Evolutionary conservation across 2,329 filamentous ascomycete genomes (phyloP), one percentile per base, ranked within the genome.

Genomic region (Phaeosphaeria sp.): DNA sequence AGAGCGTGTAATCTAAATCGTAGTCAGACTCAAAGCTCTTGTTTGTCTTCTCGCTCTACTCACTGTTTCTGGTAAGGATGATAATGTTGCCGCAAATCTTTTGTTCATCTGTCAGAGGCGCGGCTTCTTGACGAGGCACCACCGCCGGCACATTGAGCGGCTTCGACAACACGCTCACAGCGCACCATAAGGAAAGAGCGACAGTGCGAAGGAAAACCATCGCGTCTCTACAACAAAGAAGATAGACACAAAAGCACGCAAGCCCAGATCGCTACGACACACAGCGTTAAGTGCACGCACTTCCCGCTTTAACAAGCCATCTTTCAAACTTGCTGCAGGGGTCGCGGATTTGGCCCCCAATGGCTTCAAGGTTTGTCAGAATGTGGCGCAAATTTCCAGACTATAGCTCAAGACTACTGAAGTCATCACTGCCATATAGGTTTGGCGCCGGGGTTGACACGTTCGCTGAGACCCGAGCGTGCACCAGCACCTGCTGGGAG

Each of bases 1-100:
- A 54, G 3, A 42, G 10, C 17, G 21, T n/a, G 17, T n/a, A 41
- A 20, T 23, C 50, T 52, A 13, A 18, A 39, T 22, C 15, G 21
- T 6, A 13, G 13, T 42, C 6, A 42, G 33, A n/a, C 13, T 13
- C 11, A 18, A 15, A n/a, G 6, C 13, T 11, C 1, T 23, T 2
- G 23, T 25, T 7, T 30, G 6, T 15, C 18, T 33, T 20, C 22
- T 44, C 17, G 21, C 43, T 22, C 25, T 5, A 54, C 58, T 22
- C 41, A 64, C 62, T 51, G 42, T 56, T 56, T 17, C 60, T 54
- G 4, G 56, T 57, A 22, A 25, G 48, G 43, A 50, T 46, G 1
- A 65, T 50, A 11, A 66, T 56, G 43, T 59, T 17, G 9, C 22
- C 36, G 10, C 11, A 30, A 44, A 44, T 36, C 13, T 17, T 49